Base-by-base conservation (phyloP, 2,329 filamentous ascomycete genomes). In the Colletotrichum neosansevieriae region DNA sequence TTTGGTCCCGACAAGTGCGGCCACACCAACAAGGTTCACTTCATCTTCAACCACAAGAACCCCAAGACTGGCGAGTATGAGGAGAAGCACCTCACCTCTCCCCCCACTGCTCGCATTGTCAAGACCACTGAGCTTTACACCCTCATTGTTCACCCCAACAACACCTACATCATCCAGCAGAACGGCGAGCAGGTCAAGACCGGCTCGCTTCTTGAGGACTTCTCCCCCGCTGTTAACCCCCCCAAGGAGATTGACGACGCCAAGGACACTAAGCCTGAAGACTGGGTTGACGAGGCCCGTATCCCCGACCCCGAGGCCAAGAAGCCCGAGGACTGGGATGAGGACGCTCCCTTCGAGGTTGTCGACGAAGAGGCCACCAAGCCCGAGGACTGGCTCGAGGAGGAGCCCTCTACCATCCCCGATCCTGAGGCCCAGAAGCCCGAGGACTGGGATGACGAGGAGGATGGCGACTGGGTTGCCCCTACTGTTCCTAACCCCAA, bases 21-120 rank as follows among this genome's bases (percentile, higher is more conserved):
- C 82, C 89, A 94, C 80, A 98, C 94, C 82, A 99, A 99, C 91
- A 98, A 98, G 92, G 93, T 97, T 60, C 88, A 90, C 83, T 97
- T 99, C 86, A 99, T 99, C 82, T 97, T 99, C 90, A 96, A 97
- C 84, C 96, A 99, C 92, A 99, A 98, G 93, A 99, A 98, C 90
- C 96, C 96, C 79, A 98, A 97, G 92, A 98, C 94, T 53, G 95
- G 95, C 85, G 94, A 98, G 83, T 99, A 99, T 78, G 95, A 99
- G 89, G 96, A 99, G 92, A 99, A 99, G 91, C 96, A 99, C 84
- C 88, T 99, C 72, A 90, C 88, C 79, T 88, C 88, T 76, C 91
- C 95, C 72, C 94, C 96, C 70, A 87, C 91, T 68, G 94, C 94
- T 79, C 92, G 91, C 80, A 96, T 97, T 77, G 87, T 90, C 85